Conservation (phyloP, 176 grass and related monocot species). For the Rhipidocladum racemiflorum region DNA sequence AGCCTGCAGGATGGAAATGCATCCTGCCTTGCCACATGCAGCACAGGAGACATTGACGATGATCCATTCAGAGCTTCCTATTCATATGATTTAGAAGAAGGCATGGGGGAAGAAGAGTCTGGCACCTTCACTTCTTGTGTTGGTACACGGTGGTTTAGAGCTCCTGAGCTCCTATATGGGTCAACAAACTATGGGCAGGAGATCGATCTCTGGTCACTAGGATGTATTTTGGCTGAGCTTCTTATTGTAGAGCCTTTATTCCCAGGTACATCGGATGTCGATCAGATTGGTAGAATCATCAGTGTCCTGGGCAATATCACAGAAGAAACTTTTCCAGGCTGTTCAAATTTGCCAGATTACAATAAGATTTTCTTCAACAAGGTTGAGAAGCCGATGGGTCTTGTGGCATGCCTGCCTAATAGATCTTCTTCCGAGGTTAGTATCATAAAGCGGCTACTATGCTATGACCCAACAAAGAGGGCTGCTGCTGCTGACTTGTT, state of each 20-base stretch:
- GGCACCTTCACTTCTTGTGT: conserved; percentile 80
- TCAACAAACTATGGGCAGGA: conserved; percentile 78
- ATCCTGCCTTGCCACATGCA: conserved; percentile 86
- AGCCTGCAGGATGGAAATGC: conserved; percentile 69
- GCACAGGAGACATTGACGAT: conserved; percentile 71
- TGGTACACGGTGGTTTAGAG: conserved; percentile 86
- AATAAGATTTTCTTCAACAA: conserved; percentile 81
- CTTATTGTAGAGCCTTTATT: conserved; percentile 64
- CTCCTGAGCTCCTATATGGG: conserved; percentile 88
- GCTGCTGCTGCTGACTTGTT: conserved; percentile 52
- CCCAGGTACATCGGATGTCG: conserved; percentile 81
- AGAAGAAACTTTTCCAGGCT: conserved; percentile 71
- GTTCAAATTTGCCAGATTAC: conserved; percentile 78
- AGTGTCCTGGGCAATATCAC: conserved; percentile 65
- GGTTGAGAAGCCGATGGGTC: conserved; percentile 53
- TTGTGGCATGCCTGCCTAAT: conserved; percentile 67
- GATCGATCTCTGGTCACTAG: conserved; percentile 89
- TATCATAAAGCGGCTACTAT: conserved; percentile 59
- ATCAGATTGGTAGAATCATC: conserved; percentile 89
- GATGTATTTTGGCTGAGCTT: conserved; percentile 86
- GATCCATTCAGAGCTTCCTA: conserved; percentile 66
- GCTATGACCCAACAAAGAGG: conserved; percentile 62
- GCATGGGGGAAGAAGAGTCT: conserved; percentile 39
- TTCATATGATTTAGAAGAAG: conserved; percentile 62
- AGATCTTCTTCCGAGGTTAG: conserved; percentile 58